Conservation (phyloP, 768 basidiomycete genomes). For the Suillus occidentalis region DNA sequence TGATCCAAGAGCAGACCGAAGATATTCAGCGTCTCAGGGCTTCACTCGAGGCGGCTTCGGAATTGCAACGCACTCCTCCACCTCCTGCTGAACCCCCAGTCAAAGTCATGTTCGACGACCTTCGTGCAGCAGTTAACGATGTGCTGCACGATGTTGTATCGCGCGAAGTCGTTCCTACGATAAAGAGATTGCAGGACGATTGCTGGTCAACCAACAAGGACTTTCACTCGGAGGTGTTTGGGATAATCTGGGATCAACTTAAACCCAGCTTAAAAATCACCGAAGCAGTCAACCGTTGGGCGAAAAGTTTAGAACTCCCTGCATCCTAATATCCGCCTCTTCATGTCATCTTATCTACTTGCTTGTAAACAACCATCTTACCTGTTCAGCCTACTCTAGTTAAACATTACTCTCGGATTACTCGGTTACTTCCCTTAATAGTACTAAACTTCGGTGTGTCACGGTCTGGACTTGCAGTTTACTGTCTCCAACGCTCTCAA, state of each 20-base stretch:
- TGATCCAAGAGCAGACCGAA: constrained; percentile 2
- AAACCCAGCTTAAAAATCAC: background rate
- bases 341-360: background rate
- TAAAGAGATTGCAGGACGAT: background rate
- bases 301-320: background rate
- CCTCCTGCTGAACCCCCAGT: background rate
- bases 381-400: background rate
- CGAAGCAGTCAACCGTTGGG: constrained; percentile 1
- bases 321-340: background rate
- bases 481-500: background rate
- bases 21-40: background rate
- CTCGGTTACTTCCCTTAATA: constrained; percentile 2
- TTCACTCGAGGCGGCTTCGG: background rate
- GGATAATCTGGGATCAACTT: background rate
- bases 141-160: background rate
- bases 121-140: background rate
- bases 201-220: background rate
- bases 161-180: background rate
- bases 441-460: background rate
- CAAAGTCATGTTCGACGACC: background rate
- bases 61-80: background rate
- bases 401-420: background rate
- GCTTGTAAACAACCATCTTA: background rate
- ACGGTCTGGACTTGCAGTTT: background rate
- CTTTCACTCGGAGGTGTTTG: background rate